Evolutionary conservation across 2,329 filamentous ascomycete genomes (phyloP), one percentile per base, ranked within the genome.

Genomic region (Ophiocordyceps robertsii): DNA sequence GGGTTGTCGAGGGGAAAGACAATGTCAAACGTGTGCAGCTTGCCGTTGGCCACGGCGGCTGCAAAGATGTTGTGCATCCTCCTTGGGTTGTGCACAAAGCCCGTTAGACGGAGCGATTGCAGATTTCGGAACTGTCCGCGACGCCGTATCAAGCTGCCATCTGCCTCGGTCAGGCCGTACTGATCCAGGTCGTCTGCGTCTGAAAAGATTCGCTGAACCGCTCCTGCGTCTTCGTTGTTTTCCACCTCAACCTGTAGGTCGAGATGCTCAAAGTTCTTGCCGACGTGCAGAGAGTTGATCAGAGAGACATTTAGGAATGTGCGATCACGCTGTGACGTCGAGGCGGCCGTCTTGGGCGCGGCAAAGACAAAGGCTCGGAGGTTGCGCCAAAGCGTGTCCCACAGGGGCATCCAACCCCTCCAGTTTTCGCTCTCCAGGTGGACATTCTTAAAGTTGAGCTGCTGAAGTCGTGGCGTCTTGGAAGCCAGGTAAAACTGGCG

Each of bases 11-110:
- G 49, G 2, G 58, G 59, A 43, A 65, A 65, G 2, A 58, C 54
- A 16, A 65, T 53, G 43, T 64, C 63, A 13, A 65, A 51, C 1
- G 57, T 57, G 29, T 56, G 50, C 4, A 66, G 50, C 13, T 51
- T 58, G 19, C 54, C 51, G 1, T 47, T 45, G 14, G 44, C 39
- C 13, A 65, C 41, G 10, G 60, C 44, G 14, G 49, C 43, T 10
- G 44, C 43, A 16, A 64, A 50, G 10, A 56, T 43, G 1, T 43
- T 46, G 30, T 51, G 45, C 8, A 58, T 51, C 6, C 44, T 50
- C 12, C 44, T 27, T 5, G 58, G 56, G 1, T 51, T 42, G 16
- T 58, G 46, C 16, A 52, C 44, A 17, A 54, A 50, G 2, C 50
- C 46, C 6, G 49, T 48, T 2, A 63, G 50, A 7, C 58, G 53